phyloP scores from a whole-genome alignment of 2,329 filamentous ascomycete genomes.

The Lasiodiplodia sp. region DNA sequence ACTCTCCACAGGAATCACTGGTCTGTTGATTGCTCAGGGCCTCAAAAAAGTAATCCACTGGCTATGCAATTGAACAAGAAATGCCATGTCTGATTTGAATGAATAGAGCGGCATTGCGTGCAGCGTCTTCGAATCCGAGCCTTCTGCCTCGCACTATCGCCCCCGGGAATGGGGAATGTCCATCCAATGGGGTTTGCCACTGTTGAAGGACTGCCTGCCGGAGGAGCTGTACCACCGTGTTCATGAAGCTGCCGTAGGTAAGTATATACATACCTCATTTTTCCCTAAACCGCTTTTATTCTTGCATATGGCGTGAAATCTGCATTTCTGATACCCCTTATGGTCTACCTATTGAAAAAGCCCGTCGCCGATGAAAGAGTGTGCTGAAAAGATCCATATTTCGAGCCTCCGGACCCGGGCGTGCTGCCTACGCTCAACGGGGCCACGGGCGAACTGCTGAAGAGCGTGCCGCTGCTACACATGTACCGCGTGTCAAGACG shows the following conservation, averaged over 20 bases:
- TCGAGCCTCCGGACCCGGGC: constrained; percentile 23
- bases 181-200: constrained; percentile 33
- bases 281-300: too few species aligned
- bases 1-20: constrained; percentile 35
- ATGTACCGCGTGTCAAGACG: constrained; percentile 20
- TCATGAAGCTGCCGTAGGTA: constrained; percentile 24
- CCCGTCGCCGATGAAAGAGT: too few species aligned
- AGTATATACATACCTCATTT: too few species aligned
- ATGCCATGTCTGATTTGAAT: not conserved
- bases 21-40: constrained; percentile 51
- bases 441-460: constrained; percentile 32
- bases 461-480: constrained; percentile 19
- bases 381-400: constrained; percentile 23
- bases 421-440: constrained; percentile 33
- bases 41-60: constrained; percentile 46
- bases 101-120: constrained; percentile 32
- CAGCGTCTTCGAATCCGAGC: constrained; percentile 31
- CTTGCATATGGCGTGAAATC: too few species aligned
- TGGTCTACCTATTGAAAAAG: too few species aligned
- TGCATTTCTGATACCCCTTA: too few species aligned
- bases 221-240: constrained; percentile 29
- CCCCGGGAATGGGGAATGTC: constrained; percentile 35
- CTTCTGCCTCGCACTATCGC: constrained; percentile 23
- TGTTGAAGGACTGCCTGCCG: constrained; percentile 30
- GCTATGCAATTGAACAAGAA: not conserved